phyloP scores from a whole-genome alignment of 2,329 filamentous ascomycete species.

The Fusarium nanum region DNA sequence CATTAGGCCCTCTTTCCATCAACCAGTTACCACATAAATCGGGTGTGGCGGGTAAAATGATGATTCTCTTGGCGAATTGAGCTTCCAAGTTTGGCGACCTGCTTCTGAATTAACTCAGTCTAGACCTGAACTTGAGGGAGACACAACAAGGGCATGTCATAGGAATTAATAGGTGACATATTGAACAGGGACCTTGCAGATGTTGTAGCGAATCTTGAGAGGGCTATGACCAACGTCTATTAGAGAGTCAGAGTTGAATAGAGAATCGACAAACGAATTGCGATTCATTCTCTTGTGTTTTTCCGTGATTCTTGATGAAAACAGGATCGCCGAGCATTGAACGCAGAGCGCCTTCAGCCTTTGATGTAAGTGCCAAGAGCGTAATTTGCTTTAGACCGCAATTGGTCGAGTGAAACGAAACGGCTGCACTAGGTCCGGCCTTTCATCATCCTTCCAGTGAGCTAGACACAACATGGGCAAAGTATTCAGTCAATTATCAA shows the following conservation, averaged over 20 bases:
- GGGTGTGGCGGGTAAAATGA: conserved; percentile 17
- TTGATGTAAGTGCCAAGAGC: conserved; percentile 25
- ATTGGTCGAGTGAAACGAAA: conserved; percentile 44
- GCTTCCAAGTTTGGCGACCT: conserved; percentile 30
- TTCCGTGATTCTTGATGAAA: neutral
- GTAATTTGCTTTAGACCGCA: conserved; percentile 42
- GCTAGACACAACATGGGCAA: neutral
- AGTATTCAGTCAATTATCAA: neutral
- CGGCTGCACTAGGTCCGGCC: conserved; percentile 37
- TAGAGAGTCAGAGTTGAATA: too few relatives aligned
- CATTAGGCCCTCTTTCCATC: conserved; percentile 2
- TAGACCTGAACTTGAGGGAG: conserved; percentile 7
- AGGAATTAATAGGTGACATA: conserved; percentile 19
- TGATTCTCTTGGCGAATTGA: conserved; percentile 18
- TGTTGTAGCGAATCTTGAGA: neutral
- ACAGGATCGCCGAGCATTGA: conserved; percentile 24
- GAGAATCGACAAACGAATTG: too few relatives aligned
- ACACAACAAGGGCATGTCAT: conserved; percentile 11
- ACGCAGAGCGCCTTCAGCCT: conserved; percentile 28
- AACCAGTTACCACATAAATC: conserved; percentile 9
- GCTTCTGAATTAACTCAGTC: neutral
- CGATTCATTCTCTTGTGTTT: too few relatives aligned
- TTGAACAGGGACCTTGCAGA: conserved; percentile 13
- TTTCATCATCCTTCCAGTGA: conserved; percentile 20
- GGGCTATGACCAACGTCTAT: neutral